phyloP scores from a whole-genome alignment of 2,329 filamentous ascomycete genomes.

The Zymoseptoria ardabiliae region DNA sequence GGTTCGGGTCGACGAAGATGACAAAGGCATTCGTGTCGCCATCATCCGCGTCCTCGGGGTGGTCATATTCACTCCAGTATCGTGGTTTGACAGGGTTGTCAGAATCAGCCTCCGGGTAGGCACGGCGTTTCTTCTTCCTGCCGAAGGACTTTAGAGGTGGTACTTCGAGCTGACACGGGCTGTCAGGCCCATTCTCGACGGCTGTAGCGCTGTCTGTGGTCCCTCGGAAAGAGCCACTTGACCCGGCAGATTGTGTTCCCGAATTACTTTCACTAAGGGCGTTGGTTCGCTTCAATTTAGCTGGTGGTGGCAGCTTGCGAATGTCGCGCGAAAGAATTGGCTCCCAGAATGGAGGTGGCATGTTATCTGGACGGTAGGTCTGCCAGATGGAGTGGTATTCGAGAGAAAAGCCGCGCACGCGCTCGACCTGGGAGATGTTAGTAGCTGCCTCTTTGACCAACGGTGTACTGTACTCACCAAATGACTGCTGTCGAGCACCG shows the following conservation, averaged over 20 bases:
- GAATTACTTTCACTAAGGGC: slow-evolving; percentile 12
- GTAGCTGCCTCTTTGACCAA: not conserved
- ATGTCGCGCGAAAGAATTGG: slow-evolving; percentile 44
- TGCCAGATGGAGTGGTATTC: slow-evolving; percentile 47
- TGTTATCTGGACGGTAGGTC: slow-evolving; percentile 37
- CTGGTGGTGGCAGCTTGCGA: slow-evolving; percentile 43
- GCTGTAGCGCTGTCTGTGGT: slow-evolving; percentile 28
- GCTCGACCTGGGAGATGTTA: slow-evolving; percentile 33
- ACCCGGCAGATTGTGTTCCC: slow-evolving; percentile 22
- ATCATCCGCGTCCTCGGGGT: slow-evolving; percentile 61
- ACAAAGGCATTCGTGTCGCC: slow-evolving; percentile 54
- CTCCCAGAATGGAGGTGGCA: slow-evolving; percentile 44
- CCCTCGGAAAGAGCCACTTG: slow-evolving; percentile 32
- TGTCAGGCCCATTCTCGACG: slow-evolving; percentile 24
- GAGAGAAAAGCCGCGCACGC: slow-evolving; percentile 47
- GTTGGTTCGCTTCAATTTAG: slow-evolving; percentile 17
- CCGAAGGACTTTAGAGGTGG: slow-evolving; percentile 35
- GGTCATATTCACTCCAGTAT: slow-evolving; percentile 86
- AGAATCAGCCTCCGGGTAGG: slow-evolving; percentile 20
- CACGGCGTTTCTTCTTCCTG: slow-evolving; percentile 35
- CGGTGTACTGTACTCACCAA: slow-evolving; percentile 20
- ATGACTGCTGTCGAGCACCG: slow-evolving; percentile 41
- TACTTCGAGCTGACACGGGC: slow-evolving; percentile 31
- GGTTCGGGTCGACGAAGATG: slow-evolving; percentile 68
- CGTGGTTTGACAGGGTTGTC: slow-evolving; percentile 22